Evolutionary conservation across 768 basidiomycete species (phyloP).

Genomic region (Boletus rubroflammeus): DNA sequence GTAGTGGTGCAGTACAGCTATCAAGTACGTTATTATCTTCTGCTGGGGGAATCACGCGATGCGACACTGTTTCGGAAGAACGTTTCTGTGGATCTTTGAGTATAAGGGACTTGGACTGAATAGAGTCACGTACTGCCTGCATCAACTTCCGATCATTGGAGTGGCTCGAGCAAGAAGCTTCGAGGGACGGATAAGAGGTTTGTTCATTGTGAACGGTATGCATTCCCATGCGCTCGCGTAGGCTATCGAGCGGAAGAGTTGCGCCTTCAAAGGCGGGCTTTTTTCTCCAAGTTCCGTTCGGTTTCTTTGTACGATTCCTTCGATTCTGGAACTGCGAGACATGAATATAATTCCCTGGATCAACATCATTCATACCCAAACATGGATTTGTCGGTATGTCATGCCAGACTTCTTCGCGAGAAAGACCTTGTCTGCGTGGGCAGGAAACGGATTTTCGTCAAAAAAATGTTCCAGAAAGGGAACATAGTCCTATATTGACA

Average conservation of each 20-base stretch:
- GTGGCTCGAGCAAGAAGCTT: background rate
- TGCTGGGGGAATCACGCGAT: background rate
- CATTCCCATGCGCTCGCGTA: background rate
- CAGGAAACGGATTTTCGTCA: background rate
- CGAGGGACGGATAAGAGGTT: background rate
- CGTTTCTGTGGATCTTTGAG: background rate
- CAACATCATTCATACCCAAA: background rate
- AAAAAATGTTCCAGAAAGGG: slow-evolving; percentile 3
- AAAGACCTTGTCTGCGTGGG: background rate
- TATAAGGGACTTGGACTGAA: background rate
- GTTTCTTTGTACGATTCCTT: background rate
- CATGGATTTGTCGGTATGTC: slow-evolving; percentile 4
- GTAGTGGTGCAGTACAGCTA: background rate
- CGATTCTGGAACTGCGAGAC: slow-evolving; percentile 1
- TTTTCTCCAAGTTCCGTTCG: background rate
- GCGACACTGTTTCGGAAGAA: background rate
- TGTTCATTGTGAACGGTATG: background rate
- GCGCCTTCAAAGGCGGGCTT: background rate
- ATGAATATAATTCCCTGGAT: background rate
- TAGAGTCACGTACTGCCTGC: background rate
- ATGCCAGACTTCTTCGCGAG: slow-evolving; percentile 2
- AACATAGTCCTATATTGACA: background rate
- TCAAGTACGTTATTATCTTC: background rate
- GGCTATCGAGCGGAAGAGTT: background rate
- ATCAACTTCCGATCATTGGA: background rate